Evolutionary conservation across 805 yeast species (phyloP).

Genomic region (Sugiyamaella marilandica): DNA sequence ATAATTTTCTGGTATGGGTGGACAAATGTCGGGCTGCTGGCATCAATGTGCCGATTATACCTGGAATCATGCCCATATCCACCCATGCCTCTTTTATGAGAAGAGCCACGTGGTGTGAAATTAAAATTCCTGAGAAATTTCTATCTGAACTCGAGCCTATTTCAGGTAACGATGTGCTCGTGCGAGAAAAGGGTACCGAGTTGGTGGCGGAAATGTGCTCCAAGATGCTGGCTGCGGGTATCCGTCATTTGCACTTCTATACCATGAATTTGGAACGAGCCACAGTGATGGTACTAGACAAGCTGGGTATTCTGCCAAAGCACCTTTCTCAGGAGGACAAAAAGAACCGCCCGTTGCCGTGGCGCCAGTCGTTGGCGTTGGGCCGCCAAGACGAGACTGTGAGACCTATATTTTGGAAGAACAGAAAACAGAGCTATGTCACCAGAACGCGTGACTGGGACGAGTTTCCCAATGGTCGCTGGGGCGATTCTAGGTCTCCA

Average conservation of each 20-base stretch:
- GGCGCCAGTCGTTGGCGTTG: slow-evolving; percentile 87
- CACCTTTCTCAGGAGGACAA: slow-evolving; percentile 21
- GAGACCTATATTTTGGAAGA: slow-evolving; percentile 95
- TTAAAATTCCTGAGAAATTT: slow-evolving; percentile 71
- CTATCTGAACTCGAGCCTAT: slow-evolving; percentile 67
- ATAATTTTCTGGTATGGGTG: slow-evolving; percentile 81
- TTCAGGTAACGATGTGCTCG: slow-evolving; percentile 84
- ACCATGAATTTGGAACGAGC: slow-evolving; percentile 96
- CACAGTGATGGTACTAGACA: slow-evolving; percentile 80
- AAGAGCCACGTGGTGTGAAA: slow-evolving; percentile 92
- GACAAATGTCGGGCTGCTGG: slow-evolving; percentile 62
- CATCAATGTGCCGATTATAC: slow-evolving; percentile 80
- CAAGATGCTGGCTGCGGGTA: slow-evolving; percentile 62
- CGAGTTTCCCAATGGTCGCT: slow-evolving; percentile 97
- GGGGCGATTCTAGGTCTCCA: slow-evolving; percentile 98
- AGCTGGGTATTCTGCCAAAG: slow-evolving; percentile 50
- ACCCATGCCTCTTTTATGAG: slow-evolving; percentile 89
- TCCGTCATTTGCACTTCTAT: slow-evolving; percentile 85
- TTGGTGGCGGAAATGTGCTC: slow-evolving; percentile 80
- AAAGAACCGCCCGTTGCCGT: slow-evolving; percentile 50
- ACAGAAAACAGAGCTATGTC: slow-evolving; percentile 84
- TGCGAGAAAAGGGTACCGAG: slow-evolving; percentile 79
- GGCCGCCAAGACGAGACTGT: slow-evolving; percentile 74
- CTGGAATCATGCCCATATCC: slow-evolving; percentile 99
- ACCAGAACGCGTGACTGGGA: slow-evolving; percentile 93